Evolutionary conservation across 2,329 filamentous ascomycete genomes (phyloP).

Genomic region (Phyllosticta ampelicida): DNA sequence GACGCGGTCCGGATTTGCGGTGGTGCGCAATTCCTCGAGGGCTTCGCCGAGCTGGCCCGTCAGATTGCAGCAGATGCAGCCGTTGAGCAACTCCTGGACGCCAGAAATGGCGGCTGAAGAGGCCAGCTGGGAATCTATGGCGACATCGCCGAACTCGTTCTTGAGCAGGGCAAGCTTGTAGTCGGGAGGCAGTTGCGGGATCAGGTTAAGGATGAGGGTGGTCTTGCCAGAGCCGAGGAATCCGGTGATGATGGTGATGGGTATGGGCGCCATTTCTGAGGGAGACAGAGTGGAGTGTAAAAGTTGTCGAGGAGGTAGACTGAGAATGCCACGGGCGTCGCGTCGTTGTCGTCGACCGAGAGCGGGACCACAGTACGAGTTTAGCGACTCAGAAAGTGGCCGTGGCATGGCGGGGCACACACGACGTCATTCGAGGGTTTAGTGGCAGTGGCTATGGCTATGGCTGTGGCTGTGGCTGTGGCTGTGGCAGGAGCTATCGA

Average conservation of each 20-base stretch:
- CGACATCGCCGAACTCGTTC: conserved; percentile 95
- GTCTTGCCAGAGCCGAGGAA: conserved; percentile 96
- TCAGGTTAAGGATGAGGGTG: conserved; percentile 84
- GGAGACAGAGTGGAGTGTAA: background rate
- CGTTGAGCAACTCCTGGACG: conserved; percentile 86
- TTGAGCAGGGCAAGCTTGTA: conserved; percentile 94
- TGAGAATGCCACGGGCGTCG: background rate
- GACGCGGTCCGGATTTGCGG: conserved; percentile 64
- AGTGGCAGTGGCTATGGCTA: background rate
- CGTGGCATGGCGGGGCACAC: background rate
- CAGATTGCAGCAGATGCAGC: conserved; percentile 98
- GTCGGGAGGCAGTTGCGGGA: conserved; percentile 75
- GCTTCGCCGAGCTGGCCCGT: conserved; percentile 82
- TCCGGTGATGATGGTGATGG: conserved; percentile 90
- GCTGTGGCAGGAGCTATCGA: background rate
- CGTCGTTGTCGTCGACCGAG: background rate
- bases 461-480: background rate
- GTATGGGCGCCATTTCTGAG: conserved; percentile 45
- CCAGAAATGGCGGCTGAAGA: conserved; percentile 72
- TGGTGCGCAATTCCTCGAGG: conserved; percentile 58
- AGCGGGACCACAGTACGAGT: background rate
- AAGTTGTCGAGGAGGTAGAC: conserved; percentile 1
- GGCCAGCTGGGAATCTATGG: conserved; percentile 86
- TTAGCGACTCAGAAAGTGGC: conserved; percentile 5
- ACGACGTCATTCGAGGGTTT: background rate